Evolutionary conservation across 352 stramenopile genomes (phyloP).

Genomic region (Phytophthora megakarya): DNA sequence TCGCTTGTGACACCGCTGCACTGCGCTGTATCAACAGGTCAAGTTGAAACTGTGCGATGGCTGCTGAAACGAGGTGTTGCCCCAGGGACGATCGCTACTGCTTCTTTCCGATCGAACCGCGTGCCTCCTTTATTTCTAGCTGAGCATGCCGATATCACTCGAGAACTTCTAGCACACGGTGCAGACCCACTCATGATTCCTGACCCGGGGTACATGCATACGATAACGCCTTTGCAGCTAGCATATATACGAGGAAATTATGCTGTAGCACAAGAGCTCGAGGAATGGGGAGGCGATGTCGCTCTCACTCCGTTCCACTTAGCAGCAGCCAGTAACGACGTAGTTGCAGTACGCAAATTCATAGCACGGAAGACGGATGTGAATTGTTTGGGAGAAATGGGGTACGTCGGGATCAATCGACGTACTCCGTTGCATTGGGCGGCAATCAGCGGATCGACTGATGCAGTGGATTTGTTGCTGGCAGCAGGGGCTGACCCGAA

Average conservation of each 20-base stretch:
- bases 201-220: conserved; percentile 73
- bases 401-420: conserved; percentile 67
- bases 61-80: conserved; percentile 48
- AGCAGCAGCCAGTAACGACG: conserved; percentile 56
- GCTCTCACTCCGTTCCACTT: conserved; percentile 72
- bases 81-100: conserved; percentile 37
- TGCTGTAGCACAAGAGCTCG: conserved; percentile 61
- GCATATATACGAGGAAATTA: conserved; percentile 73
- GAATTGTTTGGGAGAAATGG: conserved; percentile 73
- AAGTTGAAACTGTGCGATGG: conserved; percentile 57
- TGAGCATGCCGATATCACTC: conserved; percentile 59
- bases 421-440: conserved; percentile 78
- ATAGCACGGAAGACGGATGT: conserved; percentile 49
- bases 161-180: conserved; percentile 50
- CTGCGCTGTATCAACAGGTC: conserved; percentile 34
- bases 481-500: conserved; percentile 65
- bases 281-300: conserved; percentile 75
- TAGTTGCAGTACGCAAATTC: conserved; percentile 43
- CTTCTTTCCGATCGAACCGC: conserved; percentile 59
- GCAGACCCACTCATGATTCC: conserved; percentile 64
- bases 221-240: conserved; percentile 67
- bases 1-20: conserved; percentile 40
- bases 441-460: conserved; percentile 54
- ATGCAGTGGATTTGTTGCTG: conserved; percentile 54
- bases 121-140: conserved; percentile 70